These are phyloP conservation scores for Alternaria alternata DNA, from an alignment of 2,329 filamentous ascomycete species.

Conservation along the genomic window DNA sequence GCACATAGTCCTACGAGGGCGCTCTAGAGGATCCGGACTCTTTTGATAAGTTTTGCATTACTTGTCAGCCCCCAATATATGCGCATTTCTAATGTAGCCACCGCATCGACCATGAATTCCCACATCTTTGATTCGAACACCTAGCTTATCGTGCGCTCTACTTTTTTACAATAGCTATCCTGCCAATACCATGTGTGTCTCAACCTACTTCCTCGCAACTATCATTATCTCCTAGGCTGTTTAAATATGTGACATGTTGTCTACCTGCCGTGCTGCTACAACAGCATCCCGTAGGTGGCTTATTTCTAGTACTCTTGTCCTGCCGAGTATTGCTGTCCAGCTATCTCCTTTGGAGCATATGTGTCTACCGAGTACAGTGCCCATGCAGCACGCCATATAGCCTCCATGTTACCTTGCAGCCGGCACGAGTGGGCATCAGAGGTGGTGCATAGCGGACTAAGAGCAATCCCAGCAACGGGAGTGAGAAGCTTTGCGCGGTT, in stretches of 20 bases:
- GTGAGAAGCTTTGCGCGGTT: too few relatives aligned
- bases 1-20: neutral
- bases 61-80: too few relatives aligned
- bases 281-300: neutral
- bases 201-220: neutral
- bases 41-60: neutral
- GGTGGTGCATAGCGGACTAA: too few relatives aligned
- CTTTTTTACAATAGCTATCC: neutral
- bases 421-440: too few relatives aligned
- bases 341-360: neutral
- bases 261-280: neutral
- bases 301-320: neutral
- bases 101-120: neutral
- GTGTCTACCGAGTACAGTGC: too few relatives aligned
- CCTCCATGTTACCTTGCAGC: too few relatives aligned
- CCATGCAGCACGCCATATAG: too few relatives aligned
- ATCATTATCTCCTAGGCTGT: too few relatives aligned
- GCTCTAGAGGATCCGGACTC: neutral
- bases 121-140: neutral
- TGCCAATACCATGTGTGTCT: neutral
- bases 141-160: too few relatives aligned
- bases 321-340: neutral
- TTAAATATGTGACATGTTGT: neutral
- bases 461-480: neutral
- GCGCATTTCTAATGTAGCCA: neutral